Evolutionary conservation across 2,329 filamentous ascomycete genomes (phyloP), one percentile per base, ranked within the genome.

Genomic region (Eurotiales sp.): DNA sequence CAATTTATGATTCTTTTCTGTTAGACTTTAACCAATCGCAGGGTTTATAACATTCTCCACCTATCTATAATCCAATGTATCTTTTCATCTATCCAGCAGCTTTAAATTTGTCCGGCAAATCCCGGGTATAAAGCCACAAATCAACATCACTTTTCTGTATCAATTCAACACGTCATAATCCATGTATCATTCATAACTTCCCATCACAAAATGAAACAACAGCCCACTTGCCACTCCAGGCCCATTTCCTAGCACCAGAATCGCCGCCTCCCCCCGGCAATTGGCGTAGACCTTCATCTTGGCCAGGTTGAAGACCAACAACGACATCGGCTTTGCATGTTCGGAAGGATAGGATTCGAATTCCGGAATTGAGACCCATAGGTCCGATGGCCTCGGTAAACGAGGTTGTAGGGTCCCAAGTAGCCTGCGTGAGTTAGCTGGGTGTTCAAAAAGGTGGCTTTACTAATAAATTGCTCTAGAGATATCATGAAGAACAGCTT

Each of bases 251-350:
- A 21, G 83, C 79, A 51, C 68, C 86, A 69, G 58, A 80, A 55
- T 90, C 84, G 14, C 85, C 87, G 3, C 87, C 88, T 1, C 87
- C 88, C 14, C 79, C 83, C 47, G 88, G 83, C 48, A 73, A 79
- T 8, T 79, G 76, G 58, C 79, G 83, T 48, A 97, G 75, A 66
- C 85, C 82, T 72, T 96, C 90, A 64, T 99, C 93, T 65, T 86
- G 82, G 6, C 92, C 91, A 8, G 83, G 70, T 12, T 84, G 79
- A n/a, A 99, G 76, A 0, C 90, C 92, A 22, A 96, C 93, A 0
- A 97, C 90, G 7, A 95, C 89, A 65, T 99, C 93, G 0, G 92
- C 92, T 74, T 99, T 99, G 77, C 92, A 96, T 0, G 93, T 99
- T 52, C 93, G 82, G 56, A 99, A 78, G 0, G 93, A 88, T 23